A percentile compares a stretch with the other conserved stretches of the same genome.
These are phyloP conservation scores for Exophiala sp. DNA, from an alignment of 2,329 filamentous ascomycete genomes.

Conservation along the genomic window DNA sequence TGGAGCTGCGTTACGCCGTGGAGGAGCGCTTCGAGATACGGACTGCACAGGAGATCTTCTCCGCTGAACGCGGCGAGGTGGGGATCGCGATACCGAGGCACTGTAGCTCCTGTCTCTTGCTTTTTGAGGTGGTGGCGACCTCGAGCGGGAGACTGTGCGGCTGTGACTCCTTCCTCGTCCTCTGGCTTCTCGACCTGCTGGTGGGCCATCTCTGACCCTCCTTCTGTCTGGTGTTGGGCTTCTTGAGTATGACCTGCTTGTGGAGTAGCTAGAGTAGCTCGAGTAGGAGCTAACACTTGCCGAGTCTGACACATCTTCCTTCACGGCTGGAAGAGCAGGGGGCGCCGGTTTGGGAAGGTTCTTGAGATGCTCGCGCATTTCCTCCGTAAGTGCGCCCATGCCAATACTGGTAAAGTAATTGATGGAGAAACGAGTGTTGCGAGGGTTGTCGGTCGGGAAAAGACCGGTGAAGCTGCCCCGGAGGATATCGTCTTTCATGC, in stretches of 20 bases:
- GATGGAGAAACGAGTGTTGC: constrained; percentile 93
- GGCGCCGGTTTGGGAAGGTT: constrained; percentile 82
- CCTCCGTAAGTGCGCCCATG: constrained; percentile 90
- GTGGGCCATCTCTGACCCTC: constrained; percentile 29
- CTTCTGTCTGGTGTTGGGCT: constrained; percentile 24
- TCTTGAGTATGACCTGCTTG: constrained; percentile 31
- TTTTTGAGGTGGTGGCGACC: constrained; percentile 26
- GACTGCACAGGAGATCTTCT: constrained; percentile 25
- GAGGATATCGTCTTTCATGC: constrained; percentile 74
- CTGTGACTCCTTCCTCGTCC: constrained; percentile 20
- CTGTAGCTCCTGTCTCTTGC: constrained; percentile 21
- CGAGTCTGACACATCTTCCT: constrained; percentile 57
- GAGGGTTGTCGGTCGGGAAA: constrained; percentile 83
- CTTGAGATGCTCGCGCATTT: constrained; percentile 86
- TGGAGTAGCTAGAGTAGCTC: constrained; percentile 70
- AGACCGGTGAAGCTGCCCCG: constrained; percentile 76
- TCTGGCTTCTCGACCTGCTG: constrained; percentile 29
- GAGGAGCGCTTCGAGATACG: constrained; percentile 18
- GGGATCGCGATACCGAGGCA: constrained; percentile 23
- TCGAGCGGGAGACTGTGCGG: constrained; percentile 27
- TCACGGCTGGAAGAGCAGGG: constrained; percentile 57
- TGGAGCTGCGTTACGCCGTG: constrained; percentile 17
- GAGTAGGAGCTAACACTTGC: constrained; percentile 65
- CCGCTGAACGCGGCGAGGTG: constrained; percentile 13
- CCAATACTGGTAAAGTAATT: constrained; percentile 99